Evolutionary conservation across 768 basidiomycete genomes (phyloP), one percentile per base, ranked within the genome.

Genomic region (Pleurotus tuoliensis): DNA sequence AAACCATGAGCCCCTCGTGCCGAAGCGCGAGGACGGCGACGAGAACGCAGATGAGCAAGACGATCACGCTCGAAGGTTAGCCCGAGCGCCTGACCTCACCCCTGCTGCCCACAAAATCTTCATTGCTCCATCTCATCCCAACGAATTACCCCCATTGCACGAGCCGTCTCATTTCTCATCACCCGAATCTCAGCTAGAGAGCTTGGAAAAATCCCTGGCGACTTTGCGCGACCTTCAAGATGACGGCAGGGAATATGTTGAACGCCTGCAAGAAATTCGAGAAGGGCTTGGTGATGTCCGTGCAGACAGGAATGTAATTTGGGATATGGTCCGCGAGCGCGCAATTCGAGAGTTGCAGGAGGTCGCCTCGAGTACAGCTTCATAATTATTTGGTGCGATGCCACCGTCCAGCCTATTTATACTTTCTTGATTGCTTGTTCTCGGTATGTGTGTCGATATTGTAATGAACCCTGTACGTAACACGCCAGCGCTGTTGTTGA

Each of bases 241-340:
- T 64, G 92, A 94, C 62, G 88, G 88, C 4, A 77, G 90, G 45
- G 92, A 94, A 69, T 94, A 94, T 65, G 84, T 88, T 4, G 92
- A 93, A 64, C 81, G 92, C 24, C 70, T 94, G 54, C 82, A 89
- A 63, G 92, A 94, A 67, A 90, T 94, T 54, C 72, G 92, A 53
- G 90, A 94, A 61, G 83, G 84, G 2, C 68, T 94, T 55, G 92
- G 92, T 4, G 86, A 89, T 61, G 81, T 88, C 27, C 75, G 84
- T 55, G 79, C 80, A 2, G 89, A 92, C 66, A 76, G 91, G 55
- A 79, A 87, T 65, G 75, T 78, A 8, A 78, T 94, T 16, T 94
- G 92, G 92, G 80, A 84, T 57, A 69, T 85, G 66, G 86, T 92
- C 51, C 81, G 92, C 57, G 82, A 86, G 68, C 79, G 81, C 57